Evolutionary conservation across 164 flowering plant genomes (phyloP), one percentile per base, ranked within the genome.

Genomic region (Vitis cinerea): DNA sequence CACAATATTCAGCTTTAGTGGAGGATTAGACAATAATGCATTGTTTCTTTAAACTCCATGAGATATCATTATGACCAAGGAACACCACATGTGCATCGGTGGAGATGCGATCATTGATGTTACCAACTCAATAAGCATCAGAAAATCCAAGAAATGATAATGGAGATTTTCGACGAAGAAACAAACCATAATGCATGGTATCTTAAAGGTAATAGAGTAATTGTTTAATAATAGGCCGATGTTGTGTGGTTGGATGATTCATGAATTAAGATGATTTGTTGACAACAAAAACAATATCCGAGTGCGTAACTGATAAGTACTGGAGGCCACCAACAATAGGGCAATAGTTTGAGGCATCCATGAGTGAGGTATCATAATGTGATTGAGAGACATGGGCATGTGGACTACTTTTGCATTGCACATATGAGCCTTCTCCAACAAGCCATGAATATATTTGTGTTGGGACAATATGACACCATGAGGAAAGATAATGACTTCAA

Each of bases 21-120:
- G 47, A 63, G n/a, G 67, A 64, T 50, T 31, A 30, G 0, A 55
- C 67, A 48, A 23, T 17, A 12, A 57, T 16, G 30, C 67, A 56
- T 64, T 64, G 56, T 19, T 64, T 64, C 54, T 49, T 48, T 1
- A 55, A 64, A 15, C 62, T 59, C 62, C 62, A 59, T 0, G 62
- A 59, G 29, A 59, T 59, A 23, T 31, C 12, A 11, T 59, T 59
- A 59, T 29, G 56, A 64, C 56, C 67, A 64, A 64, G 67, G 29
- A 10, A 64, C 2, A 49, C 54, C 49, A 50, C 30, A n/a, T 49
- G 2, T 11, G 54, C 56, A 49, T 27, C 49, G 51, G 57, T 64
- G 23, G 23, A 64, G 30, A 30, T 50, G 30, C 2, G 17, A 49
- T 0, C 67, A 48, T 48, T 0, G 10, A 27, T 23, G 56, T 64